These are phyloP conservation scores for Trichoderma erinaceum DNA, from an alignment of 495 filamentous ascomycete genomes.

Conservation along the genomic window DNA sequence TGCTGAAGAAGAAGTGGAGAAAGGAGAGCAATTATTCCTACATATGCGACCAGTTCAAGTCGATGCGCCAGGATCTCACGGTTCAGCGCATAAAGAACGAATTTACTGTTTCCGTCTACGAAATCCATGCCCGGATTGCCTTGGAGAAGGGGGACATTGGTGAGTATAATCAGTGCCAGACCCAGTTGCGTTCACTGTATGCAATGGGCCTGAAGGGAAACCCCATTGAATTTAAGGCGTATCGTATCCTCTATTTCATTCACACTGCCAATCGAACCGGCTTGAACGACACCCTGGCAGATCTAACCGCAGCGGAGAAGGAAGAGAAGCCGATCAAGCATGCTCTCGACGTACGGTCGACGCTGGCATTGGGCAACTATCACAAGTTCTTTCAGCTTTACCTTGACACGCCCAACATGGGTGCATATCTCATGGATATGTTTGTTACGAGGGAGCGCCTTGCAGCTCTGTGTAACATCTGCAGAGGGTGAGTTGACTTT, in stretches of 20 bases:
- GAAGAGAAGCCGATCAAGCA: constrained; percentile 76
- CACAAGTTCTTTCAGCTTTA: constrained; percentile 96
- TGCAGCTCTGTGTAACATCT: constrained; percentile 80
- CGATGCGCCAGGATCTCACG: constrained; percentile 93
- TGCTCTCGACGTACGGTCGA: constrained; percentile 84
- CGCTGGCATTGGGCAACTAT: constrained; percentile 89
- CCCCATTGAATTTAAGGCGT: constrained; percentile 93
- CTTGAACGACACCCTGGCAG: constrained; percentile 95
- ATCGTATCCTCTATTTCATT: constrained; percentile 99
- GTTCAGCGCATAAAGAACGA: constrained; percentile 95
- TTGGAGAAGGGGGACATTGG: constrained; percentile 97
- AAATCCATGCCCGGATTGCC: constrained; percentile 95
- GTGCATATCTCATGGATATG: constrained; percentile 97
- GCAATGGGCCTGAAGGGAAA: constrained; percentile 79
- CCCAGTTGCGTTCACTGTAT: constrained; percentile 89
- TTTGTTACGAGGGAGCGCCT: constrained; percentile 92
- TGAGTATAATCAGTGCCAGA: constrained; percentile 99
- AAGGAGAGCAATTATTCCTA: constrained; percentile 90
- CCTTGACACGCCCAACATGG: constrained; percentile 92
- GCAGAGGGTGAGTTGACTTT: constrained; percentile 74
- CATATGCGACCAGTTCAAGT: constrained; percentile 99
- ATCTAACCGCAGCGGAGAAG: constrained; percentile 96
- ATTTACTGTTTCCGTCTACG: constrained; percentile 92
- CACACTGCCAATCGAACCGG: constrained; percentile 97
- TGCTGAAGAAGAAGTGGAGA: constrained; percentile 91